Evolutionary conservation across 345 rosid species (phyloP), one percentile per base, ranked within the genome.

Genomic region (Combretum micranthum): DNA sequence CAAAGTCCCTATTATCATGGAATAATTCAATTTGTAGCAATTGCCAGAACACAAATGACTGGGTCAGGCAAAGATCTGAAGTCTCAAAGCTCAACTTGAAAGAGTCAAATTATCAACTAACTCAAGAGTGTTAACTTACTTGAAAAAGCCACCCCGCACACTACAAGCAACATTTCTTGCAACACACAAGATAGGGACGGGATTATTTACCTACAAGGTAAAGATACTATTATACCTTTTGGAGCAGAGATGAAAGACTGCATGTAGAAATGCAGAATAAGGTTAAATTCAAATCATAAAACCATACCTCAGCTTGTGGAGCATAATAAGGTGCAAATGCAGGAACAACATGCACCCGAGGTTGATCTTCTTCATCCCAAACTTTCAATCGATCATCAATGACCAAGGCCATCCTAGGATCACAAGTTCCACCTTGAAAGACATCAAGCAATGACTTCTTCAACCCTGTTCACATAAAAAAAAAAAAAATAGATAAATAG

Each of bases 311-410:
- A 63, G 97, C 97, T 72, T 90, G 90, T 55, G 99, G 97, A 73
- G 99, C 86, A 69, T 75, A 81, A 67, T 94, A 94, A 43, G 99
- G 99, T 64, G 99, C 87, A 69, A 94, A 94, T 68, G 99, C 96
- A 56, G 96, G 97, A 76, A 94, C 97, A 53, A 87, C 96, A 65
- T 94, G 99, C 60, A 94, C 99, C 47, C 97, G 82, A 50, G 93
- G 79, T 66, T 94, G 99, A 85, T 94, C 99, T 67, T 87, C 84
- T 68, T 87, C 99, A 64, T 87, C 95, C 99, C 99, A 94, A 42
- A 94, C 99, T 75, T 90, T 84, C 72, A 87, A 73, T 50, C 96
- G 93, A 65, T 94, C 99, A 77, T 94, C 99, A 74, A 94, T 84
- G 49, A 94, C 96, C 73, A 94, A 57, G 47, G 97, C 87, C 97